Evolutionary conservation across 441 rosid species (phyloP), one percentile per base, ranked within the genome.

Genomic region (Erodium texanum): DNA sequence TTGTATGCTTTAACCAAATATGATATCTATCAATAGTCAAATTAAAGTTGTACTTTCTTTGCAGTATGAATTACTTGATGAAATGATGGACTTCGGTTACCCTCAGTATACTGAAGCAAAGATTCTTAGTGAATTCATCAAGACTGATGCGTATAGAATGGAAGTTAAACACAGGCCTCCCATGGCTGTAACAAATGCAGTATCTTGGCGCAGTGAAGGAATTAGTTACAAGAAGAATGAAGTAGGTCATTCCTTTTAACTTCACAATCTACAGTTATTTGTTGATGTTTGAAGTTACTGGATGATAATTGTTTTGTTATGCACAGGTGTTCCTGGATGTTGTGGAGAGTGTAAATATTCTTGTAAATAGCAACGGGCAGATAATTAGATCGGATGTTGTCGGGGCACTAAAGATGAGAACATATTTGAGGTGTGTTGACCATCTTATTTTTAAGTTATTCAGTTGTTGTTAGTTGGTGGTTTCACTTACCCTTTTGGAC

Each of bases 41-140:
- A 54, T 54, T 20, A 54, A 54, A 7, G 18, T 54, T 8, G 6
- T 7, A 54, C 11, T 8, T 65, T 45, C 1, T 24, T 67, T 18
- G 61, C 88, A 92, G 97, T 93, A 91, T 50, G 99, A 93, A 85
- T 87, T 93, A 75, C 97, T 93, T 70, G 99, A 93, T 68, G 99
- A 93, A 85, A 93, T 93, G 90, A 91, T 93, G 99, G 97, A 93
- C 82, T 93, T 87, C 62, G 99, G 99, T 67, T 93, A 89, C 81
- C 96, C 99, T 78, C 96, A 93, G 69, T 91, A 83, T 72, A 93
- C 99, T 0, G 99, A 91, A 74, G 99, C 99, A 8, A 93, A 77
- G 76, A 91, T 91, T 71, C 89, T 93, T 68, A 86, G 97, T 68
- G 99, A 93, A 74, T 93, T 93, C 81, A 93, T 93, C 78, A 93